These are phyloP conservation scores for Venturia carpophila DNA, from an alignment of 2,329 filamentous ascomycete genomes.

Conservation along the genomic window DNA sequence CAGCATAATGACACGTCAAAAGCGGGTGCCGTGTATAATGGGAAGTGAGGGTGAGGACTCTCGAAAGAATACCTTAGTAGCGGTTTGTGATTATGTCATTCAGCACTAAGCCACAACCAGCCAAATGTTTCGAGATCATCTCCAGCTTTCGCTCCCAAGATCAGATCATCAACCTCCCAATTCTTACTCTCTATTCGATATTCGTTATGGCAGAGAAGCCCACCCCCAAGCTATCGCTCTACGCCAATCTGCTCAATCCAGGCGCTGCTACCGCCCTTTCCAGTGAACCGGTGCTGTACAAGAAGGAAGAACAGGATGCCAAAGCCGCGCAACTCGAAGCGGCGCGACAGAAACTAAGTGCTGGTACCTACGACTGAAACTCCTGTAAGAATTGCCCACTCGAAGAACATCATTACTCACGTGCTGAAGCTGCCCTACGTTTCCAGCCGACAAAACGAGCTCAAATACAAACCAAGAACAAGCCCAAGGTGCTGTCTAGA, in stretches of 20 bases:
- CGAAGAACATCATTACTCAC: conserved; percentile 34
- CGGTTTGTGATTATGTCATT: not conserved
- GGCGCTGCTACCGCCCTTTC: conserved; percentile 52
- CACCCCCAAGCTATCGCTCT: conserved; percentile 55
- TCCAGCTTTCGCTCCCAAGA: not conserved
- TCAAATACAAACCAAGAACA: conserved; percentile 56
- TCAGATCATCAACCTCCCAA: not conserved
- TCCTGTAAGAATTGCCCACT: conserved; percentile 20
- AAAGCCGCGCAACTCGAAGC: conserved; percentile 38
- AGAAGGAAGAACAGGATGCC: conserved; percentile 45
- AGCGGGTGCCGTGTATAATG: not conserved
- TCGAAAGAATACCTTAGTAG: no score
- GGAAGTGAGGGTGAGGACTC: not conserved
- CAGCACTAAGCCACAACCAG: not conserved
- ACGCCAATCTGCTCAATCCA: conserved; percentile 71
- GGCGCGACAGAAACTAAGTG: conserved; percentile 57
- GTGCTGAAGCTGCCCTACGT: conserved; percentile 56
- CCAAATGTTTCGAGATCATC: not conserved
- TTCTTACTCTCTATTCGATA: conserved; percentile 7
- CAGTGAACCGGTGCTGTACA: conserved; percentile 66
- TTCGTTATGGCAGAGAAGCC: conserved; percentile 10
- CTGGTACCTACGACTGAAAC: conserved; percentile 47
- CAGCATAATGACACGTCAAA: not conserved
- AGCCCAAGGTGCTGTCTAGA: conserved; percentile 43
- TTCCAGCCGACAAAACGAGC: conserved; percentile 83